phyloP scores from a whole-genome alignment of 805 yeast species.

The Metschnikowia bowlesiae region DNA sequence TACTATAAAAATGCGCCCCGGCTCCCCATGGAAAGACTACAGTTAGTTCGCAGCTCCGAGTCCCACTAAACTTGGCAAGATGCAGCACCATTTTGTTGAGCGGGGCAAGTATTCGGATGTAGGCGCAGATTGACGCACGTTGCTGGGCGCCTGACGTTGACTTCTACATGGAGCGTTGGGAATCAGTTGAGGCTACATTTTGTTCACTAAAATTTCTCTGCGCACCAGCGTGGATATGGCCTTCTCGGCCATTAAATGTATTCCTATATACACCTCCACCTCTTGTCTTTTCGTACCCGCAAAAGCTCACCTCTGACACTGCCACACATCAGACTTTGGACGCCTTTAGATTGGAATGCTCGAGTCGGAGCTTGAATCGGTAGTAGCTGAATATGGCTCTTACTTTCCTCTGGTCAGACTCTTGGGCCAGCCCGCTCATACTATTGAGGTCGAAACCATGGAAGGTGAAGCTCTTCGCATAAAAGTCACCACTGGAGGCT shows the following conservation, averaged over 20 bases:
- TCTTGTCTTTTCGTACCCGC: neutral
- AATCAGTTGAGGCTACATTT: conserved; percentile 22
- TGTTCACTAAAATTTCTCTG: neutral
- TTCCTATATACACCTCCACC: neutral
- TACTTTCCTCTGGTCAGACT: conserved; percentile 10
- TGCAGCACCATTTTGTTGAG: conserved; percentile 6
- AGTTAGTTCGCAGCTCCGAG: conserved; percentile 20
- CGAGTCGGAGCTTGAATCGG: neutral
- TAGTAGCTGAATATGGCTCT: conserved; percentile 10
- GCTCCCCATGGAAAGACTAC: neutral
- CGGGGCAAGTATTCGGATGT: conserved; percentile 16
- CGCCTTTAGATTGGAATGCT: neutral
- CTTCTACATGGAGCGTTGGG: conserved; percentile 20
- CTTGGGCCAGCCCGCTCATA: neutral
- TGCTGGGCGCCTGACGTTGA: conserved; percentile 25
- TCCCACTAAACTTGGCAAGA: conserved; percentile 12
- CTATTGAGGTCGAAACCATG: conserved; percentile 7
- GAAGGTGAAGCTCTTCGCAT: conserved; percentile 7
- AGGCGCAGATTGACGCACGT: conserved; percentile 22
- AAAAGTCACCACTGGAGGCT: conserved; percentile 11
- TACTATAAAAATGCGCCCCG: conserved; percentile 2
- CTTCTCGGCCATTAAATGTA: neutral
- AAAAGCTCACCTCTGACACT: no score
- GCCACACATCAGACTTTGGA: neutral
- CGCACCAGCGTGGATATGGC: neutral